Base-by-base conservation (phyloP, 164 flowering plant species). In the Stephania yunnanensis region DNA sequence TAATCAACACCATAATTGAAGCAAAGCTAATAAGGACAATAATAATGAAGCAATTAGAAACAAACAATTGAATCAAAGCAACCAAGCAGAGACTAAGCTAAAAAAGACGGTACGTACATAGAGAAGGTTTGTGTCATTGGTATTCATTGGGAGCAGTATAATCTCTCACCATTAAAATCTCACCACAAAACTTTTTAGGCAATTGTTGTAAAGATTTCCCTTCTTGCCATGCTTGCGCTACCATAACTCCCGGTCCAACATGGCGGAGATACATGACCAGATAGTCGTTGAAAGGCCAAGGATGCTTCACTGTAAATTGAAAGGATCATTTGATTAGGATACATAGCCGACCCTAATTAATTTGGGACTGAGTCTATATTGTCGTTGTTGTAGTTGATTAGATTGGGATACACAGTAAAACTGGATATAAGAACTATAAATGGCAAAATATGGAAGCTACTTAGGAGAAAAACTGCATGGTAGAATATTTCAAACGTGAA, bases 221-320 rank as follows among this genome's bases (percentile, higher is more conserved):
- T 84, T 92, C 97, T 84, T 89, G 95, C 97, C 97, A 92, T 71
- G 88, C 97, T 83, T 91, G 95, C 70, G 90, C 97, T 10, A 91
- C 91, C 81, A 84, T 55, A 0, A 91, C 89, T 30, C 95, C 97
- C 0, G 95, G 97, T 58, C 97, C 97, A n/a, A 85, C 78, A 71
- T 87, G 83, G 19, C 95, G 95, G 74, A 91, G 68, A 75, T 92
- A 92, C 50, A 92, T 55, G 10, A 89, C 88, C 44, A 91, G 86
- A 22, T 87, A 85, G 80, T 92, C 97, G 70, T 87, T 77, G 81
- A 92, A 89, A 29, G 97, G 97, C 87, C 89, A 86, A 1, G 91
- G 91, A 79, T 92, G 97, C 55, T 82, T 89, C 53, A 58, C 97
- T 92, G 86, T 80, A 86, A 71, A 71, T 22, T 6, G 12, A 67